These are phyloP conservation scores for Salix brachista DNA, from an alignment of 345 rosid genomes.

Conservation along the genomic window DNA sequence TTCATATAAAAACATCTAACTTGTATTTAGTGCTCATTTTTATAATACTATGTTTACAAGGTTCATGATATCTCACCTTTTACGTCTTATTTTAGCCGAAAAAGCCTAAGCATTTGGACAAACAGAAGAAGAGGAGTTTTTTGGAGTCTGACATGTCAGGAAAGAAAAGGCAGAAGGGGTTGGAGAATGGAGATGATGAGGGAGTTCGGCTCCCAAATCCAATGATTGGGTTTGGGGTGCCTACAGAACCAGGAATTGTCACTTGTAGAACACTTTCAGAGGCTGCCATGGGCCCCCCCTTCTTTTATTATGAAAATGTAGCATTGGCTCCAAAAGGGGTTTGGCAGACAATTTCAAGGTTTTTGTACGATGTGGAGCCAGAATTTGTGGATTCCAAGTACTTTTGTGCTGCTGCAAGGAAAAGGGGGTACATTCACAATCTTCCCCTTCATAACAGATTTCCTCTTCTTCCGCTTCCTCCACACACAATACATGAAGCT, in stretches of 20 bases:
- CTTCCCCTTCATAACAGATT: constrained; percentile 61
- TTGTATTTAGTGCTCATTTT: not conserved
- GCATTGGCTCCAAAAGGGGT: constrained; percentile 92
- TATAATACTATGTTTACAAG: not conserved
- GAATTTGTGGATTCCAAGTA: constrained; percentile 82
- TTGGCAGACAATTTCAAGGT: constrained; percentile 79
- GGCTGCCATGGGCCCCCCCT: constrained; percentile 64
- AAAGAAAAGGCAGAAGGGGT: constrained; percentile 30
- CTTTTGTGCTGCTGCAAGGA: constrained; percentile 86
- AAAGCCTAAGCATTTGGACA: constrained; percentile 28
- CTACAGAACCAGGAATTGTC: constrained; percentile 33
- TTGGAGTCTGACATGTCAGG: constrained; percentile 22
- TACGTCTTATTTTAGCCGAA: constrained; percentile 28
- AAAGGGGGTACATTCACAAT: constrained; percentile 85
- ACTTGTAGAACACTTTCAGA: constrained; percentile 53
- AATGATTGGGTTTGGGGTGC: constrained; percentile 90
- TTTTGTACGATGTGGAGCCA: constrained; percentile 61
- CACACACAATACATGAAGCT: constrained; percentile 63
- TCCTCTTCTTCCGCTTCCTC: constrained; percentile 70
- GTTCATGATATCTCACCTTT: not conserved
- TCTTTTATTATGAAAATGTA: constrained; percentile 85
- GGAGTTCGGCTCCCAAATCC: constrained; percentile 67
- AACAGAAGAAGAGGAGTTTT: constrained; percentile 52
- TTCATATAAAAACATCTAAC: too few relatives aligned
- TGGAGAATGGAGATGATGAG: constrained; percentile 42